A percentile compares a stretch with the other conserved stretches of the same genome.
phyloP scores from a whole-genome alignment of 1,284 basidiomycete species.

The Heliocybe sulcata region DNA sequence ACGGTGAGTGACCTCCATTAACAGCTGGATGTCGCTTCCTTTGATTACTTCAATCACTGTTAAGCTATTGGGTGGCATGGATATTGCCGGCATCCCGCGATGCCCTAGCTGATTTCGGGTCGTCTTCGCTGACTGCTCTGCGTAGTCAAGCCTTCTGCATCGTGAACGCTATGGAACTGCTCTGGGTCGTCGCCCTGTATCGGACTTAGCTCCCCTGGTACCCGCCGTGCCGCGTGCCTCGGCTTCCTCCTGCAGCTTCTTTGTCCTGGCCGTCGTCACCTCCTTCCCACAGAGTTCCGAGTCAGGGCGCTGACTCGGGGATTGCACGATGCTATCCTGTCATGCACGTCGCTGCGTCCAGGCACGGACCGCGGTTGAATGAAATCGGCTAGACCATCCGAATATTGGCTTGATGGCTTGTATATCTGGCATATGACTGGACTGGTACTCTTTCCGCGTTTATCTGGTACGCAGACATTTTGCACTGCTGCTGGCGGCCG shows the following conservation, averaged over 20 bases:
- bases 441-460: too few relatives aligned
- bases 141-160: not conserved
- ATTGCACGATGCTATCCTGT: not conserved
- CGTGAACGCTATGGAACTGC: not conserved
- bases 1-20: too few relatives aligned
- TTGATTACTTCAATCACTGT: not conserved
- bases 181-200: not conserved
- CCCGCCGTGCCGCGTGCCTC: not conserved
- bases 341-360: not conserved
- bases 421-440: too few relatives aligned
- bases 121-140: not conserved
- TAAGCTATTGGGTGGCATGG: too few relatives aligned
- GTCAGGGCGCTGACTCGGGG: constrained; percentile 1
- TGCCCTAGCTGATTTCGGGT: too few relatives aligned
- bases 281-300: not conserved
- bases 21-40: not conserved
- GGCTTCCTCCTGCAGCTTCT: not conserved
- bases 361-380: not conserved
- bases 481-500: too few relatives aligned
- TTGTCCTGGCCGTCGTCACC: not conserved
- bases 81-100: too few relatives aligned
- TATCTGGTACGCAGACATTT: too few relatives aligned
- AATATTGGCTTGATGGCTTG: too few relatives aligned
- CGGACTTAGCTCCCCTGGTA: not conserved
- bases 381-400: not conserved